Conservation (phyloP, 2,329 filamentous ascomycete genomes). For the Rutstroemia sydowiana region DNA sequence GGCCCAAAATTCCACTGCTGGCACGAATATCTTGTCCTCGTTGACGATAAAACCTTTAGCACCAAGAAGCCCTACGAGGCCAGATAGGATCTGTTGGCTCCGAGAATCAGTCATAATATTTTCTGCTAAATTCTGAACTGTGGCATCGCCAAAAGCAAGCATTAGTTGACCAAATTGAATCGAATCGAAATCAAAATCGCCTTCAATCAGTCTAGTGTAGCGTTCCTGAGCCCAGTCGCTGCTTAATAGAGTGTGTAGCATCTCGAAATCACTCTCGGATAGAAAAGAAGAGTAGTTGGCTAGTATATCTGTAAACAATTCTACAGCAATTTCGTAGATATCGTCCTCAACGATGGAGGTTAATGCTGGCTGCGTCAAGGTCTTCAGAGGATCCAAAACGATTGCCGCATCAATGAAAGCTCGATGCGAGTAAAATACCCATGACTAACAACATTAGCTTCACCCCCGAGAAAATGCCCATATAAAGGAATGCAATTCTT, state of each 20-base stretch:
- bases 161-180: constrained; percentile 61
- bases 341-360: constrained; percentile 51
- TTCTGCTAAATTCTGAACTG: constrained; percentile 51
- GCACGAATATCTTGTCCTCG: constrained; percentile 69
- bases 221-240: constrained; percentile 51
- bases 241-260: constrained; percentile 52
- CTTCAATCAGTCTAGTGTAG: constrained; percentile 47
- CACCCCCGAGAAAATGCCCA: background rate
- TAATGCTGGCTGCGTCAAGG: constrained; percentile 53
- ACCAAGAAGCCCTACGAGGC: constrained; percentile 57
- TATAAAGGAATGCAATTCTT: too few species aligned
- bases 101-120: constrained; percentile 39
- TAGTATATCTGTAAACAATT: constrained; percentile 58
- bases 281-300: constrained; percentile 59
- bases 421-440: constrained; percentile 67
- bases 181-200: constrained; percentile 56
- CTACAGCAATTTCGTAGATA: constrained; percentile 52
- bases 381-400: constrained; percentile 51
- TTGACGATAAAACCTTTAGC: constrained; percentile 59
- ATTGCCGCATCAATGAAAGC: constrained; percentile 49
- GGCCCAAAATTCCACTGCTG: constrained; percentile 72
- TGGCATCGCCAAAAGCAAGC: constrained; percentile 62
- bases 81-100: constrained; percentile 46
- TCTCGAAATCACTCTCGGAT: constrained; percentile 47
- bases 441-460: constrained; percentile 43